Evolutionary conservation across 257 asterid genomes (phyloP), one percentile per base, ranked within the genome.

Genomic region (Solanum arcanum): DNA sequence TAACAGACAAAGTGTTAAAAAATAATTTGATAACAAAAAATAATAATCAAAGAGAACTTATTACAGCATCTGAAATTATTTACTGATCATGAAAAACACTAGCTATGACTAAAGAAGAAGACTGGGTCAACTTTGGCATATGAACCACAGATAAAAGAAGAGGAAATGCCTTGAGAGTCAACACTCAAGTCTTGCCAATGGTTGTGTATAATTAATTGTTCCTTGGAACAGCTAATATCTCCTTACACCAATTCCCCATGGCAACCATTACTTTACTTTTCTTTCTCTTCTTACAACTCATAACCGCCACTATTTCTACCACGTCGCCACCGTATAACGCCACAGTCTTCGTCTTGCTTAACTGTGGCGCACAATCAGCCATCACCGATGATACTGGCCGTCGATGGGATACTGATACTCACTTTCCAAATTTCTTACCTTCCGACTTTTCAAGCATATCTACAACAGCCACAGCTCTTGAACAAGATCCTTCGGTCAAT

Each of bases 281-380:
- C 87, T 39, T 86, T 49, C 88, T 92, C 85, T 52, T 77, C 44
- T 35, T 14, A 70, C 21, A 83, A 31, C 11, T 72, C 76, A 14
- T 33, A 27, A 25, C 42, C 35, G 1, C 64, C 75, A 23, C 85
- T 74, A 52, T 88, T 66, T 13, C 87, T 42, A 44, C 76, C 25
- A 21, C 74, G 33, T 3, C 86, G 8, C 66, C 88, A 5, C 82
- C 89, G 1, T 90, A 91, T 86, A 86, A 23, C 10, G 88, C 94
- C 39, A 86, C 90, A 5, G 93, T 91, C 18, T 69, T 85, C 39
- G 89, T 95, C 90, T 94, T 92, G 87, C 90, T 93, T 84, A 89
- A 75, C 92, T 93, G 97, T 84, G 97, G 96, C 25, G 87, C 92
- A 0, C 1, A 90, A 3, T 23, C 88, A 2, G 86, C 33, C 46